Evolutionary conservation across 352 stramenopile genomes (phyloP), one percentile per base, ranked within the genome.

Genomic region (Paralagenidium karlingii): DNA sequence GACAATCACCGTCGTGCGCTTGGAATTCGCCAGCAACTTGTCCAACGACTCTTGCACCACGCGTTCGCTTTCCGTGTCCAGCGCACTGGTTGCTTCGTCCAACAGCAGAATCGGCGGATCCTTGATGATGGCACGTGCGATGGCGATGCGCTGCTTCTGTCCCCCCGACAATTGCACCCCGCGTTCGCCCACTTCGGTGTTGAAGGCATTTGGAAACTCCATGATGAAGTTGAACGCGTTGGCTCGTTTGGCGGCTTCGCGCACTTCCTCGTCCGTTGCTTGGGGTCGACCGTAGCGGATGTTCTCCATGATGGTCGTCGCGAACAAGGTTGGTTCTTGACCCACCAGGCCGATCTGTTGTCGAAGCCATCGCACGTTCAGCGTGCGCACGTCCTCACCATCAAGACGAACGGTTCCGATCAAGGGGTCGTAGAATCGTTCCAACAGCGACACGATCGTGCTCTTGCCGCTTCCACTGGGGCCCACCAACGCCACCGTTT

Each of bases 261-360:
- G 45, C 7, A 96, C 68, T 28, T 95, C 73, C 6, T 81, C 69
- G 20, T 84, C 43, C 12, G 53, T 83, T 12, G 77, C 76, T 16
- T 53, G 36, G 26, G 63, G 59, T 33, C 55, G 60, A 3, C 82
- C 83, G 49, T 94, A 70, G 2, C 58, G 58, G 28, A 95, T 84
- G 33, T 91, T 90, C 47, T 77, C 75, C 24, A 67, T 47, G 39
- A 76, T 78, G 11, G 57, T 68, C 42, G 54, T 67, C 16, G 74
- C 60, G 40, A 98, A 97, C 9, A 98, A 58, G n/a, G 65, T 63
- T 6, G 90, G 90, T 58, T 97, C 88, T 46, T 98, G 93, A 2
- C 59, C 54, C 8, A 98, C 89, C 33, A 95, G 59, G 11, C 78
- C 81, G 44, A 98, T 79, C 22, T 73, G 60, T 7, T 58, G 40